Conservation (phyloP, 257 asterid genomes). For the Solanum ossicruentum region DNA sequence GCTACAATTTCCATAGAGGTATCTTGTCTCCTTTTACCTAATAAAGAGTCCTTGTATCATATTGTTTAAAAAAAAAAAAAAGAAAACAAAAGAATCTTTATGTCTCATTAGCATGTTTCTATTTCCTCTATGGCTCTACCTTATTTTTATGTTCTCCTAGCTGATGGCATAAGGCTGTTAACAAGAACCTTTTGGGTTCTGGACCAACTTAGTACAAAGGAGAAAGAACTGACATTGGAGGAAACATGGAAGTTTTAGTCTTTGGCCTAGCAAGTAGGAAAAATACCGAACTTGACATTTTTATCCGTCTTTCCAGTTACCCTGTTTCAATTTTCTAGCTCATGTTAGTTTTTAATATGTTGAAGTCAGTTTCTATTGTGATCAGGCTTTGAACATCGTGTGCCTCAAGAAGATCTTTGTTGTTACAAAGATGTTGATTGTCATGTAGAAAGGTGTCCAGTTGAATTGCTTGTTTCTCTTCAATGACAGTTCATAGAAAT, state of each 20-base stretch:
- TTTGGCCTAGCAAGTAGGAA: background rate
- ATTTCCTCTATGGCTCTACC: background rate
- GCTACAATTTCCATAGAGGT: constrained; percentile 90
- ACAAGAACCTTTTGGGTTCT: background rate
- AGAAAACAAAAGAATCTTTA: background rate
- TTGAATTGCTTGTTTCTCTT: background rate
- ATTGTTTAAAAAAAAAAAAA: background rate
- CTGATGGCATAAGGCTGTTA: background rate
- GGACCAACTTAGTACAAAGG: background rate
- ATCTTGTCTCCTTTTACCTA: background rate
- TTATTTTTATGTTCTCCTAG: background rate
- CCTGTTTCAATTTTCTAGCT: background rate
- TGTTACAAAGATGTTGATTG: background rate
- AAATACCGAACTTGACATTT: background rate
- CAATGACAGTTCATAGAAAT: background rate
- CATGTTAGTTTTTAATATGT: background rate
- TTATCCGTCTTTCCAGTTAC: background rate
- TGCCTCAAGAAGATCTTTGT: background rate
- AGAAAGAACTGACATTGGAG: background rate
- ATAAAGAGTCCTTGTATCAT: background rate
- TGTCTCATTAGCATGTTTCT: background rate
- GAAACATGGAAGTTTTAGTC: background rate
- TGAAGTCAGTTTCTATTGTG: background rate
- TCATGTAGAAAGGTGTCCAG: background rate
- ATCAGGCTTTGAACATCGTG: background rate